Evolutionary conservation across 768 basidiomycete genomes (phyloP).

Genomic region (Pleurotus tuoliensis): DNA sequence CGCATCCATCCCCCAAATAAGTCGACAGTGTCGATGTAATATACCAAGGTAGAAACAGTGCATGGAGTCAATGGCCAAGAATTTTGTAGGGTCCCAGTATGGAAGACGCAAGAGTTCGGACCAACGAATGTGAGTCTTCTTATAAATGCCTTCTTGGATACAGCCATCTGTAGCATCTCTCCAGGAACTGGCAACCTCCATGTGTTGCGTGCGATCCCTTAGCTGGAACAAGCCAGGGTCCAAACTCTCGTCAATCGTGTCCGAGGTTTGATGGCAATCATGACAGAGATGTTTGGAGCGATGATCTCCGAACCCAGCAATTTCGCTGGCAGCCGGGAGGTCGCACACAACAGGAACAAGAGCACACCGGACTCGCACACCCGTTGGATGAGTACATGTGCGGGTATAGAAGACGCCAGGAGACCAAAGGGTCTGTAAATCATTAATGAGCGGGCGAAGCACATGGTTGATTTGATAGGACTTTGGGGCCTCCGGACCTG

Average conservation of each 20-base stretch:
- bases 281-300: slow-evolving; percentile 17
- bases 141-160: not conserved
- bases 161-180: not conserved
- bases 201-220: not conserved
- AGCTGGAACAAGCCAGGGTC: not conserved
- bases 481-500: slow-evolving; percentile 34
- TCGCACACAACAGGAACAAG: slow-evolving; percentile 32
- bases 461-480: slow-evolving; percentile 31
- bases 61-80: slow-evolving; percentile 9
- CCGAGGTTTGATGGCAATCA: slow-evolving; percentile 9
- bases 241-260: slow-evolving; percentile 8
- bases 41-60: slow-evolving; percentile 8
- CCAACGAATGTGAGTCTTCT: slow-evolving; percentile 6
- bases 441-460: slow-evolving; percentile 31
- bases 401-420: slow-evolving; percentile 23
- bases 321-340: slow-evolving; percentile 26
- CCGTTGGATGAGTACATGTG: slow-evolving; percentile 18
- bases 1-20: slow-evolving; percentile 9
- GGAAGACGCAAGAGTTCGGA: slow-evolving; percentile 9
- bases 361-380: slow-evolving; percentile 23
- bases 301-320: slow-evolving; percentile 19
- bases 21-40: not conserved
- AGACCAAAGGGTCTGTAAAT: slow-evolving; percentile 30
- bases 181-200: not conserved
- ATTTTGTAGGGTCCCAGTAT: slow-evolving; percentile 10